Evolutionary conservation across 2,329 filamentous ascomycete genomes (phyloP), one percentile per base, ranked within the genome.

Genomic region (Blumeriella jaapii): DNA sequence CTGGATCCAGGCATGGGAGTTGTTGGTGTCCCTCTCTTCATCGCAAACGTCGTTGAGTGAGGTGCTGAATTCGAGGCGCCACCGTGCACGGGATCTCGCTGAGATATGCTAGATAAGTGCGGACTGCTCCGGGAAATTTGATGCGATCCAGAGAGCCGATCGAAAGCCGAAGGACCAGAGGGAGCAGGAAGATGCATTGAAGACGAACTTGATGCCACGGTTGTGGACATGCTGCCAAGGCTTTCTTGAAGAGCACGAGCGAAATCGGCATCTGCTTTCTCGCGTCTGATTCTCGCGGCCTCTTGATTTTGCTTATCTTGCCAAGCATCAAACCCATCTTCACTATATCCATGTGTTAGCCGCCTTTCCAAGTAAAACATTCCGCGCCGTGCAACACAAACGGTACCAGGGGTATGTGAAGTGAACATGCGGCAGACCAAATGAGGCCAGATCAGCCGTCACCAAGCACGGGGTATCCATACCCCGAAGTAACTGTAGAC

Each of bases 271-370:
- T 61, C 61, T 10, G 53, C 44, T 31, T 56, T 58, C 19, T 55
- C 54, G 23, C 55, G 57, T 34, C 55, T 47, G 24, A 55, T 57
- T 34, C 55, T 54, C 16, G 63, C 60, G 33, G 60, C 63, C 46
- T 20, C 60, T 48, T 34, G 60, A 56, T 48, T 45, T 18, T 52
- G 48, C 15, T 38, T 20, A 6, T 20, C 24, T 13, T 49, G 45
- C 22, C 49, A 45, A 2, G 20, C 32, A n/a, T 39, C 37, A 27
- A 48, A 41, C 10, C 48, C 42, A 6, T 53, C 51, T 23, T 55
- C 51, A 19, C 51, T 54, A 41, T 28, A 34, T 13, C 24, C 14
- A 16, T 24, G 35, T n/a, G 33, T 38, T 15, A 36, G 39, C 20
- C 27, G 27, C 16, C 14, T 4, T 36, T 15, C n/a, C 19, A 10